Evolutionary conservation across 2,329 filamentous ascomycete species (phyloP).

Genomic region (Fusarium sp.): DNA sequence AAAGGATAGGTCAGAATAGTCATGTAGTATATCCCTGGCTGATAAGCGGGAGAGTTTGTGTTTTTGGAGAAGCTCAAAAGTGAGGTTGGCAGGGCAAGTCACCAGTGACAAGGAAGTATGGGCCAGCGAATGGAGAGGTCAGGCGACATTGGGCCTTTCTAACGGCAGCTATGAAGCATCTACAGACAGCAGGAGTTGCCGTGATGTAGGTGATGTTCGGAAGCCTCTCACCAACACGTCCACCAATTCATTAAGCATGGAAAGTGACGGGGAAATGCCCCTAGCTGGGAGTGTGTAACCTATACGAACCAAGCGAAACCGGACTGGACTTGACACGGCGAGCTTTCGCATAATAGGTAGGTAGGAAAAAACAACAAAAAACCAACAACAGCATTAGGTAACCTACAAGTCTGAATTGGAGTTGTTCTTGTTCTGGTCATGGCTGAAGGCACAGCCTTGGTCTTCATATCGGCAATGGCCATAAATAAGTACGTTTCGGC

Average conservation of each 20-base stretch:
- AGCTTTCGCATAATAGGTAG: constrained; percentile 22
- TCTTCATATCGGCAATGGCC: constrained; percentile 94
- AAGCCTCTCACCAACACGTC: constrained; percentile 5
- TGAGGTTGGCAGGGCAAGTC: constrained; percentile 4
- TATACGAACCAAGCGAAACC: constrained; percentile 16
- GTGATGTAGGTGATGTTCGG: constrained; percentile 1
- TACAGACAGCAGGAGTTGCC: constrained; percentile 7
- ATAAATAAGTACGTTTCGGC: constrained; percentile 93
- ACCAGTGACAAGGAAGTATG: constrained; percentile 18
- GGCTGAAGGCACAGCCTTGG: constrained; percentile 90
- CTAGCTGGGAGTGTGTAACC: constrained; percentile 27
- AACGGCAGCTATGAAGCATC: constrained; percentile 13
- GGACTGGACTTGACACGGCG: constrained; percentile 5
- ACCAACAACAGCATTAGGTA: constrained; percentile 13
- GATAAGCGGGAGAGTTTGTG: background rate
- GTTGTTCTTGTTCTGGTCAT: constrained; percentile 76
- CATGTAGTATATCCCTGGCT: background rate
- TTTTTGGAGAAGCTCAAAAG: background rate
- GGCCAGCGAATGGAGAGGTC: constrained; percentile 26
- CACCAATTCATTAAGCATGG: constrained; percentile 6
- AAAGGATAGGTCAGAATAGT: constrained; percentile 11
- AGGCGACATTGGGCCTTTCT: constrained; percentile 21
- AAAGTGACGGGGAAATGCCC: constrained; percentile 6
- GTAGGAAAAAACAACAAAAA: constrained; percentile 3
- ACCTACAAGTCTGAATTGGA: constrained; percentile 65